Base-by-base conservation (phyloP, 31 red algal genomes). In the Asparagopsis taxiformis region DNA sequence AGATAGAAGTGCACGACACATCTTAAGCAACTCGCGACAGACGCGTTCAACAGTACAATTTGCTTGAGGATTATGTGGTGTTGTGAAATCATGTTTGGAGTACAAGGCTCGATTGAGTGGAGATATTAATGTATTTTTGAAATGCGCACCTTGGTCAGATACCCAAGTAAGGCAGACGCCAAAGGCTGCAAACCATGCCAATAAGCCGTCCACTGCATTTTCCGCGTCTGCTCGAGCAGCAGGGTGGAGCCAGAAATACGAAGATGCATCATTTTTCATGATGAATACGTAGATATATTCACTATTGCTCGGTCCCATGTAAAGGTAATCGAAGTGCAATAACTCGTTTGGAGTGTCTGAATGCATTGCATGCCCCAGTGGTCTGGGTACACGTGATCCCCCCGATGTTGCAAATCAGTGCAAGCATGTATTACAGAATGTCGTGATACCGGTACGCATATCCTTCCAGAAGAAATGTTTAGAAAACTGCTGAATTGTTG, bases 281-380 rank as follows among this genome's bases (percentile, higher is more conserved):
- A 76, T 63, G 22, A 76, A 0, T 5, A 76, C 58, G 34, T 63
- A 76, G 21, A 24, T 36, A 2, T 37, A 41, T 37, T 15, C 32
- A 15, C 20, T 2, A 16, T 48, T 6, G 36, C 72, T 75, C 9
- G 7, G 7, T 30, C 34, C 31, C 36, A 62, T 61, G 30, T 63
- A 76, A 28, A 76, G 26, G 39, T 39, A 76, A 41, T 76, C 0
- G 56, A 76, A 76, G 34, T 76, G 72, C 16, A 62, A 26, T 6
- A 76, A 0, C 30, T 76, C 72, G 39, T 76, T 63, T 11, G 19
- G 32, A 2, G 20, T 62, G 3, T 11, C 28, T 2, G 55, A 20
- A 44, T 76, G 72, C 38, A 61, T 35, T 3, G 56, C 58, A 32
- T 76, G 56, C 0, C 0, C 37, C 0, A 63, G 26, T 15, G 72